phyloP scores from a whole-genome alignment of 805 yeast species.

The Saccharomycopsis oosterbeekiorum region DNA sequence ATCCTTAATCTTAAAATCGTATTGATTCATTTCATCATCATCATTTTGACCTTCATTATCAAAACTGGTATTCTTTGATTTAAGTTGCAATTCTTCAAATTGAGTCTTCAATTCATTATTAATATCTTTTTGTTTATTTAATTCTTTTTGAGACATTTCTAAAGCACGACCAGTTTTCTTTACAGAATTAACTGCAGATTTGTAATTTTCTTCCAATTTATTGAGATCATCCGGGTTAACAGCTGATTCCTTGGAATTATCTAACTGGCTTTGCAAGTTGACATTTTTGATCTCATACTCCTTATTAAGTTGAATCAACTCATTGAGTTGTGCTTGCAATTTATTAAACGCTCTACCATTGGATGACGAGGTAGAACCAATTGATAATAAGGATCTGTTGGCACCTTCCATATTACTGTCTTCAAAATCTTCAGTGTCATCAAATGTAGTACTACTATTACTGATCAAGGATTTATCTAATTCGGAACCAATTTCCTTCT shows the following conservation, averaged over 20 bases:
- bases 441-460: conserved; percentile 4
- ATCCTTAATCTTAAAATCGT: conserved; percentile 67
- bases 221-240: conserved; percentile 29
- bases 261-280: conserved; percentile 23
- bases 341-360: conserved; percentile 21
- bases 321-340: conserved; percentile 49
- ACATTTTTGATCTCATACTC: conserved; percentile 28
- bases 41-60: conserved; percentile 25
- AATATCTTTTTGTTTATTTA: conserved; percentile 46
- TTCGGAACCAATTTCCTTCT: conserved; percentile 13
- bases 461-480: conserved; percentile 14
- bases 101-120: conserved; percentile 52
- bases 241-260: conserved; percentile 20
- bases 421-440: conserved; percentile 18
- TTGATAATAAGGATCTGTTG: conserved; percentile 14
- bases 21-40: conserved; percentile 37
- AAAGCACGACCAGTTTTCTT: conserved; percentile 69
- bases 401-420: conserved; percentile 3
- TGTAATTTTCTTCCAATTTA: conserved; percentile 54
- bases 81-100: conserved; percentile 54
- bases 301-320: conserved; percentile 39
- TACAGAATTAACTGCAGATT: conserved; percentile 60
- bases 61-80: conserved; percentile 17
- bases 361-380: conserved; percentile 4
- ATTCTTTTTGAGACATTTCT: conserved; percentile 61